Evolutionary conservation across 2,329 filamentous ascomycete genomes (phyloP), one percentile per base, ranked within the genome.

Genomic region (Pyrenophora graminea): DNA sequence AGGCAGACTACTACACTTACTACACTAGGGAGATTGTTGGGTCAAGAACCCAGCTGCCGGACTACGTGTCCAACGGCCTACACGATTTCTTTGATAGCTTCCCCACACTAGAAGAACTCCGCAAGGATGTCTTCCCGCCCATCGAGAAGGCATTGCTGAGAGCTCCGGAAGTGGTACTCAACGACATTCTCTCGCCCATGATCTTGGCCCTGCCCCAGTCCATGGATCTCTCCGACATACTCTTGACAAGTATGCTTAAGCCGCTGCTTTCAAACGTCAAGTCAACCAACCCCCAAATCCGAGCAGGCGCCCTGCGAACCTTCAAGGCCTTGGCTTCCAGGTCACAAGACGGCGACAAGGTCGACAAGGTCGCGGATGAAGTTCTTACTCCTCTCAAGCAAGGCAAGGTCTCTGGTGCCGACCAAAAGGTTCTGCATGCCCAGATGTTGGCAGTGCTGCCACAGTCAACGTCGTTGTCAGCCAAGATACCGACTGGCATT

Each of bases 201-300:
- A 80, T 95, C 52, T 73, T 80, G 7, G 84, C 90, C 23, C 77
- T 99, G 6, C 85, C 91, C 1, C 69, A 77, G 23, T 77, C 78
- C 5, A 81, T 94, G 62, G 93, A 99, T 64, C 80, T 97, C 15
- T 93, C 93, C 7, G 82, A 85, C 32, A 76, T 89, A 4, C 79
- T 97, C 15, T 81, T 83, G 45, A 79, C 81, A 21, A 89, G 88
- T 55, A 80, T 99, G 31, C 74, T 95, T 32, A 97, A 96, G 72
- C 90, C 91, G 5, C 78, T 99, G 10, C 76, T 97, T n/a, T 86
- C 91, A 34, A 96, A 91, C 68, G 80, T 92, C 72, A 97, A 96
- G 73, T 97, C 94, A 1, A 92, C 89, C 66, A 97, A 96, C 70
- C 77, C 84, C 12, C 74, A 75, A 2, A 90, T 97, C 55, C 86